phyloP scores from a whole-genome alignment of 495 filamentous ascomycete species.

The Tuber indicum region DNA sequence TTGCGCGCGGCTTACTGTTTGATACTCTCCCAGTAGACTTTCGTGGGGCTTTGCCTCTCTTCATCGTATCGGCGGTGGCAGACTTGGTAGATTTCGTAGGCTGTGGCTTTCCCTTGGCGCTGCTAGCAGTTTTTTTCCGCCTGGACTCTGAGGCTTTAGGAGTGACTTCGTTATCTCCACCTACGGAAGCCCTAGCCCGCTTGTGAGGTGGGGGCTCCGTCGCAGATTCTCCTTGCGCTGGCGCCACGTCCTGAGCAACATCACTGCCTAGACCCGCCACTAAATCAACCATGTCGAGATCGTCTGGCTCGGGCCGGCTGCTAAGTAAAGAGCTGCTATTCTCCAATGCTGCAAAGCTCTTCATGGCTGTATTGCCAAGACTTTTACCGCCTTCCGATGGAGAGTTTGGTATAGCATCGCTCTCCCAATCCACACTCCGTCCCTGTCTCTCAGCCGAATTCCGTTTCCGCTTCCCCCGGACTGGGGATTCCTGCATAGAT shows the following conservation, averaged over 20 bases:
- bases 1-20: conserved; percentile 6
- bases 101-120: neutral
- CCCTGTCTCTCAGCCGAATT: conserved; percentile 1
- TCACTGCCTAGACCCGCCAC: conserved; percentile 21
- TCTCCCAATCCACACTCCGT: neutral
- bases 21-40: neutral
- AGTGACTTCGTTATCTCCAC: neutral
- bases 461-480: conserved; percentile 22
- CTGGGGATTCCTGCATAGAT: conserved; percentile 6
- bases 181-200: neutral
- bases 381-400: neutral
- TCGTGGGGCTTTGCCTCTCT: neutral
- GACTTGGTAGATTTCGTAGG: neutral
- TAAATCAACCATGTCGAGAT: conserved; percentile 34
- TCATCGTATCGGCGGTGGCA: neutral
- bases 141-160: neutral
- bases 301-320: conserved; percentile 30
- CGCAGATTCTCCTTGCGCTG: neutral
- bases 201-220: neutral
- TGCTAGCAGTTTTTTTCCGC: neutral
- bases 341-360: conserved; percentile 24
- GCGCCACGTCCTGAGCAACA: neutral
- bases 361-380: conserved; percentile 12
- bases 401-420: neutral
- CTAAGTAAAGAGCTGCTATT: conserved; percentile 20